Evolutionary conservation across 331 rosid genomes (phyloP), one percentile per base, ranked within the genome.

Genomic region (Prunus yedoensis): DNA sequence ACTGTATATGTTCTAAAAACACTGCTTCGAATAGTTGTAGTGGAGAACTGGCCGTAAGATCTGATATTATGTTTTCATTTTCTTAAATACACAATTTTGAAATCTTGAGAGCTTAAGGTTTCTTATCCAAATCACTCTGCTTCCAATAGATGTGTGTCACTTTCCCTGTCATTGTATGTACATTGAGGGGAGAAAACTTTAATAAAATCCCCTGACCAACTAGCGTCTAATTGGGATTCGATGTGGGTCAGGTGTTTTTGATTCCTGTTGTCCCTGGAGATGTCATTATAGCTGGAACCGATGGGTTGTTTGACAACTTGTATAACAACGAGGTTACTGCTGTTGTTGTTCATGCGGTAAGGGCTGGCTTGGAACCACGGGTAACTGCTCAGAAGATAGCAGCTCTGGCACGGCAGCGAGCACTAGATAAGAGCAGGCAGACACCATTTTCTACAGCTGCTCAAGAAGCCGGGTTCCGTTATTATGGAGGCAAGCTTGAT

Each of bases 301-400:
- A 92, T 78, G 99, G 98, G 14, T 85, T 95, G 78, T 92, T 92
- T 69, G 97, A 95, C 94, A 92, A 92, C 73, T 81, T 95, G 82
- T 89, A 88, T 83, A 69, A 81, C 35, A 86, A 79, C 64, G 98
- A 90, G 83, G 72, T 95, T 27, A 80, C 84, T 38, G 85, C 86
- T 15, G 80, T 90, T 74, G 98, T 92, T 51, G 86, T 86, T 30
- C 77, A 88, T 47, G 88, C 91, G 7, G 73, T 76, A 70, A 83
- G 92, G 78, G 83, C 93, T 49, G 89, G 91, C 70, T 68, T 83
- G 76, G 97, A 80, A 81, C 92, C 99, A 8, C 89, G 81, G 69
- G 85, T 61, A 70, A 88, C 92, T 28, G 96, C 99, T 21, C 92
- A 92, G 82, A 92, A 89, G 82, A 92, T 92, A 69, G 97, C 99